These are phyloP conservation scores for Salvia miltiorrhiza DNA, from an alignment of 257 asterid species.

Conservation along the genomic window DNA sequence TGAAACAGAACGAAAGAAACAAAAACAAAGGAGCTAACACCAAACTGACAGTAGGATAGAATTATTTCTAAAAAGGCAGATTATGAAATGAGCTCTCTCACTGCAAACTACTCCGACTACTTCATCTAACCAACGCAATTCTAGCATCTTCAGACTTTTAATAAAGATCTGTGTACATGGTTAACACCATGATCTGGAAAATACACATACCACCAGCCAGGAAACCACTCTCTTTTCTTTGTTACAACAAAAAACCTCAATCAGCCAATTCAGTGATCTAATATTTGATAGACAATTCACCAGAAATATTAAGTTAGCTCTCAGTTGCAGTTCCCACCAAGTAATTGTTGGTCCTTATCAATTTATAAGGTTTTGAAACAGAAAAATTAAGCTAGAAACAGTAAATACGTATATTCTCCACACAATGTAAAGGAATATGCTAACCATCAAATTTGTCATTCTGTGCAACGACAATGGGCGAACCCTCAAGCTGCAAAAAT, in stretches of 20 bases:
- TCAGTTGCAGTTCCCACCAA: neutral
- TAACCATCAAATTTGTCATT: conserved; percentile 88
- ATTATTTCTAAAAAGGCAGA: neutral
- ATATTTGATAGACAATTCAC: neutral
- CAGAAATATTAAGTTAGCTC: neutral
- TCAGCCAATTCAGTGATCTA: neutral
- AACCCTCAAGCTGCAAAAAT: conserved; percentile 81
- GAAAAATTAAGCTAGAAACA: neutral
- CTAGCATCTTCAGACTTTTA: neutral
- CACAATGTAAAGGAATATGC: conserved; percentile 19
- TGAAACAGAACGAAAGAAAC: neutral
- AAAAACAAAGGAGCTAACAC: neutral
- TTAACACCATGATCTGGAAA: neutral
- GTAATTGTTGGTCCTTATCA: too few species aligned
- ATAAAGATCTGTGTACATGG: neutral
- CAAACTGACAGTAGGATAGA: neutral
- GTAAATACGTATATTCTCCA: neutral
- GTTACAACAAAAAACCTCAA: neutral
- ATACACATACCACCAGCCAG: neutral
- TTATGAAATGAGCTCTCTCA: neutral
- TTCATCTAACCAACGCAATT: neutral
- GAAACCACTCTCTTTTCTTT: neutral
- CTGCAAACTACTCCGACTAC: neutral
- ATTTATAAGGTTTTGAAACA: neutral
- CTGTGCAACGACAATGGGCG: conserved; percentile 83